These are phyloP conservation scores for Teratosphaeria pseudoeucalypti DNA, from an alignment of 2,329 filamentous ascomycete species.

Conservation along the genomic window DNA sequence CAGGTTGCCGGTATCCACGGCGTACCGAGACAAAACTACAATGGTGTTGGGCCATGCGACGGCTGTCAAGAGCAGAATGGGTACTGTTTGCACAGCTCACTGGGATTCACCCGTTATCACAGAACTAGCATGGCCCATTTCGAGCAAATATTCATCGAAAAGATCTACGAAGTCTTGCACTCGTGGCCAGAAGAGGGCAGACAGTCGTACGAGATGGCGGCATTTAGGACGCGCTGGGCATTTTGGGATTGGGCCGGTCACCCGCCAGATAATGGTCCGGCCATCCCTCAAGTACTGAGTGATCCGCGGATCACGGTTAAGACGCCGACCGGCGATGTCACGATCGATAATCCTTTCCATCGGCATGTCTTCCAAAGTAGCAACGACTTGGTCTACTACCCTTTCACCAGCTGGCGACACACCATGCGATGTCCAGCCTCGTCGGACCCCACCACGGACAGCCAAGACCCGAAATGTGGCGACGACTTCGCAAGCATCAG, in stretches of 20 bases:
- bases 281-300: slow-evolving; percentile 16
- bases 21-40: slow-evolving; percentile 21
- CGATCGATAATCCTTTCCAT: slow-evolving; percentile 20
- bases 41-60: slow-evolving; percentile 19
- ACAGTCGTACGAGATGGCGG: slow-evolving; percentile 16
- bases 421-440: slow-evolving; percentile 23
- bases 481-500: slow-evolving; percentile 21
- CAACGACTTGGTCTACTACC: slow-evolving; percentile 17
- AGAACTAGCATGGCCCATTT: slow-evolving; percentile 24
- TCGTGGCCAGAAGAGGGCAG: slow-evolving; percentile 7
- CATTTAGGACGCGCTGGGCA: slow-evolving; percentile 16
- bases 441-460: slow-evolving; percentile 12
- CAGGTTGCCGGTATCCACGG: slow-evolving; percentile 22
- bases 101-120: slow-evolving; percentile 26
- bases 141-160: slow-evolving; percentile 23
- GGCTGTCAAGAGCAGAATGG: slow-evolving; percentile 19
- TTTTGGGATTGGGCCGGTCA: slow-evolving; percentile 22
- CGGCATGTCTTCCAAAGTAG: slow-evolving; percentile 13
- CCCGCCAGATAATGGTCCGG: slow-evolving; percentile 8
- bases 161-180: slow-evolving; percentile 14
- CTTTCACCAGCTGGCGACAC: slow-evolving; percentile 20
- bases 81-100: slow-evolving; percentile 26
- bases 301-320: slow-evolving; percentile 16
- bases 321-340: slow-evolving; percentile 15
- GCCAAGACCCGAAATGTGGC: not conserved